phyloP scores from a whole-genome alignment of 2,329 filamentous ascomycete genomes.

The Fusarium lyarnte region DNA sequence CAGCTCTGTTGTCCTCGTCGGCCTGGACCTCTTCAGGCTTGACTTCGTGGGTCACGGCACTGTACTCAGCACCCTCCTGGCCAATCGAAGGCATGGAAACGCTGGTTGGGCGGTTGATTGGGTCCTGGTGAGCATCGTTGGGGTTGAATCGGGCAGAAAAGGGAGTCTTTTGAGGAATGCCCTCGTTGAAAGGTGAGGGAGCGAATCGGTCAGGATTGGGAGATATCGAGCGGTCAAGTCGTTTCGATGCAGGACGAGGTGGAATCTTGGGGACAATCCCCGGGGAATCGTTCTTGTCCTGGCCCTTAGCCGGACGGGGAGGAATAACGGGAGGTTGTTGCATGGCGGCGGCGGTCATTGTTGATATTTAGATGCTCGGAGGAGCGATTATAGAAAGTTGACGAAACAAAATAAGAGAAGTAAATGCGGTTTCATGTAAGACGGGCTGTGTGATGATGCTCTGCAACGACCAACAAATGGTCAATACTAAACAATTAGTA shows the following conservation, averaged over 20 bases:
- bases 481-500: conserved; percentile 41
- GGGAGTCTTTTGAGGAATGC: conserved; percentile 60
- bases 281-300: conserved; percentile 55
- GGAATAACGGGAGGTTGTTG: conserved; percentile 63
- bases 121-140: conserved; percentile 51
- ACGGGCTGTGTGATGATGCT: conserved; percentile 19
- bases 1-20: conserved; percentile 51
- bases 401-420: conserved; percentile 22
- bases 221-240: conserved; percentile 78
- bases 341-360: conserved; percentile 62
- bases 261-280: conserved; percentile 72
- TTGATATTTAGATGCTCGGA: conserved; percentile 30
- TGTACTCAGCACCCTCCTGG: conserved; percentile 91
- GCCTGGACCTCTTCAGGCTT: conserved; percentile 50
- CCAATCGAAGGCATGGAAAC: conserved; percentile 86
- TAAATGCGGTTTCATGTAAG: conserved; percentile 24
- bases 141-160: conserved; percentile 49
- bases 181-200: conserved; percentile 85
- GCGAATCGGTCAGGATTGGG: conserved; percentile 82
- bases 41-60: conserved; percentile 61
- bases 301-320: conserved; percentile 63
- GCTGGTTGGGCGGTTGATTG: conserved; percentile 73
- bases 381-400: conserved; percentile 23
- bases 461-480: conserved; percentile 32
- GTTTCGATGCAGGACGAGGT: conserved; percentile 77